These are phyloP conservation scores for Gnomoniopsis smithogilvyi DNA, from an alignment of 2,329 filamentous ascomycete species.

Conservation along the genomic window DNA sequence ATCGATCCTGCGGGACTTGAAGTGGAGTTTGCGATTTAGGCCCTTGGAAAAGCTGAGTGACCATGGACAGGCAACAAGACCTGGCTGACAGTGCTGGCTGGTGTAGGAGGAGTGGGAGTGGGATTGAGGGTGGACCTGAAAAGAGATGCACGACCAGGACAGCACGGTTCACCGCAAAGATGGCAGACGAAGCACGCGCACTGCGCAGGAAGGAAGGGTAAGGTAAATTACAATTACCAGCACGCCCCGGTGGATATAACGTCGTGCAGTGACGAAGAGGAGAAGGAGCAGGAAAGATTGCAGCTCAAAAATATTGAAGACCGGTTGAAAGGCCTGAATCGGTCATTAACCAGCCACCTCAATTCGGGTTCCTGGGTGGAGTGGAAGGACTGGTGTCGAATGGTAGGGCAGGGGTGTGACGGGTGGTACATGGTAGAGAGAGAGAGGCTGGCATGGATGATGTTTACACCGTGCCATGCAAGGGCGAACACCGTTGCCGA, in stretches of 20 bases:
- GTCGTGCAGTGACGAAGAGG: not conserved
- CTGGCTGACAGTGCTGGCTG: no score
- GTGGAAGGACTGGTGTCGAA: not conserved
- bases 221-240: not conserved
- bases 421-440: no score
- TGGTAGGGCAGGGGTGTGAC: not conserved
- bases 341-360: slow-evolving; percentile 4
- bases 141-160: not conserved
- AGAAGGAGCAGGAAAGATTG: not conserved
- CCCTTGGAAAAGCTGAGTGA: slow-evolving; percentile 9
- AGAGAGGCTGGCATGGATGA: not conserved
- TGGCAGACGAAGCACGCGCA: slow-evolving; percentile 10
- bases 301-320: not conserved
- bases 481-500: not conserved
- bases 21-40: slow-evolving; percentile 8
- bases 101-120: no score
- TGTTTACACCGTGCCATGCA: slow-evolving; percentile 5
- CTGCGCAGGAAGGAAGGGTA: slow-evolving; percentile 3
- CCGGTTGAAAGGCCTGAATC: not conserved
- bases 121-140: no score
- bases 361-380: slow-evolving; percentile 3
- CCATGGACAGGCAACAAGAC: slow-evolving; percentile 9
- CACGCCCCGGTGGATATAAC: not conserved
- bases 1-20: slow-evolving; percentile 12
- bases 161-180: slow-evolving; percentile 6